These are phyloP conservation scores for Umbelopsis sp. DNA, from an alignment of 192 early-diverging fungal species.

Conservation along the genomic window DNA sequence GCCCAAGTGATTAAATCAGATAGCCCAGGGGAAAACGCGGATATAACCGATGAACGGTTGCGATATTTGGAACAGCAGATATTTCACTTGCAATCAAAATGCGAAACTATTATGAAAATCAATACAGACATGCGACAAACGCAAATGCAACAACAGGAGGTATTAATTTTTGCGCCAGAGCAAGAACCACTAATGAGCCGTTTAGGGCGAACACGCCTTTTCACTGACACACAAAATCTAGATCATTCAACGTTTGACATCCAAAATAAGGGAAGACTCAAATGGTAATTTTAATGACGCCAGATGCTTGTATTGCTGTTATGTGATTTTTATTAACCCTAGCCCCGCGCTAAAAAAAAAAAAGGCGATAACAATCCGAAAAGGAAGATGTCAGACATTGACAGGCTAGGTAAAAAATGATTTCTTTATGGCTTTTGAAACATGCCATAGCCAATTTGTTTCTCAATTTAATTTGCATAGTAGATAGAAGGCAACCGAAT, in stretches of 20 bases:
- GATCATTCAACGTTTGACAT: neutral
- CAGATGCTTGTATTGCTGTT: no score
- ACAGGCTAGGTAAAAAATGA: neutral
- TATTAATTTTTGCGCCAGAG: neutral
- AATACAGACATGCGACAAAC: constrained; percentile 9
- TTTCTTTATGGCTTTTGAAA: neutral
- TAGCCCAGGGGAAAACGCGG: neutral
- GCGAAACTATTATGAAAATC: constrained; percentile 1
- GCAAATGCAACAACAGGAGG: constrained; percentile 9
- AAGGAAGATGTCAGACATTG: constrained; percentile 8
- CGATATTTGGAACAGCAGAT: constrained; percentile 13
- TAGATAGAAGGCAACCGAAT: neutral
- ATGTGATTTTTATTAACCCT: neutral
- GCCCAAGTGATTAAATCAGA: constrained; percentile 4
- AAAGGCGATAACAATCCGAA: constrained; percentile 1
- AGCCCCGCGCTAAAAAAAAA: no score
- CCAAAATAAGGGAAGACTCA: neutral
- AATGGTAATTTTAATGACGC: neutral
- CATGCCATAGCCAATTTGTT: no score
- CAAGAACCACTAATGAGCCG: no score
- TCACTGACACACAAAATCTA: neutral
- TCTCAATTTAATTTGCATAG: no score
- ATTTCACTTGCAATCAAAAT: constrained; percentile 6
- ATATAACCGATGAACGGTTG: neutral
- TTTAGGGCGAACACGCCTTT: no score